Evolutionary conservation across 2,329 filamentous ascomycete species (phyloP), one percentile per base, ranked within the genome.

Genomic region (Dissoconium aciculare): DNA sequence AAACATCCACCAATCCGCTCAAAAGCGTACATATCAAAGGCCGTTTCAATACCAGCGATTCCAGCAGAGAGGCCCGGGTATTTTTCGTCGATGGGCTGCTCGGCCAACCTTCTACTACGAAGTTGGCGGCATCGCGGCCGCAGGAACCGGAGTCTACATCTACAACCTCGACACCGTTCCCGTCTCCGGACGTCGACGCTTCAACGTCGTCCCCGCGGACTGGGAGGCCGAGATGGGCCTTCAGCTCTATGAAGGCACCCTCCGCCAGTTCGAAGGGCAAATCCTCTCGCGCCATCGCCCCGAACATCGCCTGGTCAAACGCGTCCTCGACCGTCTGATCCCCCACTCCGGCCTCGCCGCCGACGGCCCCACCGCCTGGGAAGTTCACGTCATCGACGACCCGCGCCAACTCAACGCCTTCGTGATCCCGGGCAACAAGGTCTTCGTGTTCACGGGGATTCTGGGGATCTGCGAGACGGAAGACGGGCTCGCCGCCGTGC

Each of bases 391-490:
- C 5, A 82, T 87, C 44, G n/a, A 23, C 8, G 66, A 80, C n/a
- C 73, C 74, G 36, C 67, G 66, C 4, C 42, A 53, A 23, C 63
- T 66, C 40, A 87, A 87, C 45, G 80, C 80, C 0, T 83, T 85
- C 47, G 78, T 87, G 1, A 64, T 83, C 4, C 79, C 80, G 0
- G 78, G 53, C 4, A 78, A 79, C 14, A 83, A 84, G 45, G 78
- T 87, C 1, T 85, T 85, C 49, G 78, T 87, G 2, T 78, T 73
- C 48, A 76, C 71, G 39, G 79, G 80, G 21, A 72, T 87, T 17
- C 54, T 85, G 32, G 64, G 66, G n/a, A 58, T 82, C 13, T 77
- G 75, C 36, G 50, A 63, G 31, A 72, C 62, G 44, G 77, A 83
- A 34, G 69, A 77, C 48, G 74, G 72, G 3, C 60, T 87, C 15